A percentile compares a stretch with the other conserved stretches of the same genome.
Conservation (phyloP, 768 basidiomycete genomes). For the Agaricus bisporus region DNA sequence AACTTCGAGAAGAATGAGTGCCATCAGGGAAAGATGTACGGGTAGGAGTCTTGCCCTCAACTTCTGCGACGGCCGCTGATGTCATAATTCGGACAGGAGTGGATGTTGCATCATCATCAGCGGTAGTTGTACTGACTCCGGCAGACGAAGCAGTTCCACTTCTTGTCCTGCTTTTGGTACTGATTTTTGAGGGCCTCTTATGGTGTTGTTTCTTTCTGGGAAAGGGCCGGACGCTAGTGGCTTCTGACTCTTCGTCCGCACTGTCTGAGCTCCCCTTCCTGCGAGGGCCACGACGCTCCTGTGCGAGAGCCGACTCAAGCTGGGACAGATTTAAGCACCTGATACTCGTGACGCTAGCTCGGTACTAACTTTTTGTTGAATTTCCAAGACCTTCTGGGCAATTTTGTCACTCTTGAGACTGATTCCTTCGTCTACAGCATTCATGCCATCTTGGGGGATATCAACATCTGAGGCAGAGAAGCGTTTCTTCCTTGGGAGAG, state of each 20-base stretch:
- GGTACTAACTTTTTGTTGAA: constrained; percentile 80
- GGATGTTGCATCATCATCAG: constrained; percentile 17
- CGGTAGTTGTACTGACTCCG: constrained; percentile 14
- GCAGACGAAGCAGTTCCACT: constrained; percentile 66
- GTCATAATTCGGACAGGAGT: constrained; percentile 13
- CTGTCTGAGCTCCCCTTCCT: constrained; percentile 32
- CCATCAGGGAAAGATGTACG: constrained; percentile 31
- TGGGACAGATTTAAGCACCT: constrained; percentile 21
- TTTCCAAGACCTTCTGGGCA: constrained; percentile 80
- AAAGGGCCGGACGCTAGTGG: constrained; percentile 34
- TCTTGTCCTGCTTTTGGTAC: constrained; percentile 38
- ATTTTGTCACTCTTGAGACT: constrained; percentile 83
- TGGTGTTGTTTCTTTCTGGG: constrained; percentile 23
- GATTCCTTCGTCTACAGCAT: constrained; percentile 82
- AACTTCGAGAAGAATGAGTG: constrained; percentile 27
- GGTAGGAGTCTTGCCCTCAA: constrained; percentile 35
- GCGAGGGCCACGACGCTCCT: constrained; percentile 38
- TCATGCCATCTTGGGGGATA: constrained; percentile 69
- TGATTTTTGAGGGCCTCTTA: constrained; percentile 20
- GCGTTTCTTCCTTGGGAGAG: constrained; percentile 56
- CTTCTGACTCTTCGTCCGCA: constrained; percentile 43
- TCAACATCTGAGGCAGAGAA: constrained; percentile 72
- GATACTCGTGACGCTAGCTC: constrained; percentile 4
- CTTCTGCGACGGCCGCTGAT: constrained; percentile 21
- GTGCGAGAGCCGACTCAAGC: constrained; percentile 71